A percentile compares a stretch with the other conserved stretches of the same genome.
phyloP scores from a whole-genome alignment of 2,329 filamentous ascomycete genomes.

The Elsinoe batatas region DNA sequence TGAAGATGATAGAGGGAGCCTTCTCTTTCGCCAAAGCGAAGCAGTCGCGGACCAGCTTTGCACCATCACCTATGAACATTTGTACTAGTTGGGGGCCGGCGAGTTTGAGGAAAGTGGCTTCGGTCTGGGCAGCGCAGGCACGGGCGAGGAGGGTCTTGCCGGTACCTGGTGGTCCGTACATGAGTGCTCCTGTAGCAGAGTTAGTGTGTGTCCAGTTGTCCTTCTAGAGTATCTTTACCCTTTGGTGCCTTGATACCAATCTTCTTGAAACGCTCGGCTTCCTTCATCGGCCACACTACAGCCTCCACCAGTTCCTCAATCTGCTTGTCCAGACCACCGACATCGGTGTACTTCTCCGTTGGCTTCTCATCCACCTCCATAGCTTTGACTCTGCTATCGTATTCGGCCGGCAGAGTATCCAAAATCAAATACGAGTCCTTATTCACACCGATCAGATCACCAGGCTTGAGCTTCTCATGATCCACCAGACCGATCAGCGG shows the following conservation, averaged over 20 bases:
- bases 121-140: slow-evolving; percentile 94
- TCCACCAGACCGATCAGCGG: slow-evolving; percentile 95
- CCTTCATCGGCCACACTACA: slow-evolving; percentile 99
- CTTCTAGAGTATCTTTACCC: slow-evolving; percentile 46
- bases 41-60: slow-evolving; percentile 93
- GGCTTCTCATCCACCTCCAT: slow-evolving; percentile 99
- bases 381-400: slow-evolving; percentile 96
- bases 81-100: slow-evolving; percentile 95
- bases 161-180: slow-evolving; percentile 91
- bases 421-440: slow-evolving; percentile 98
- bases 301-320: slow-evolving; percentile 98
- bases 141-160: slow-evolving; percentile 87
- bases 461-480: slow-evolving; percentile 87
- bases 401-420: slow-evolving; percentile 93
- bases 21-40: slow-evolving; percentile 98
- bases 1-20: slow-evolving; percentile 98
- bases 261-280: slow-evolving; percentile 98
- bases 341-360: slow-evolving; percentile 96
- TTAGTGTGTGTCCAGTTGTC: neutral
- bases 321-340: slow-evolving; percentile 95
- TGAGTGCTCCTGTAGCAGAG: slow-evolving; percentile 63
- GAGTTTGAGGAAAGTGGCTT: slow-evolving; percentile 97
- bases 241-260: slow-evolving; percentile 99
- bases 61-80: slow-evolving; percentile 99
- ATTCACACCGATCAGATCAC: slow-evolving; percentile 94